Evolutionary conservation across 1,284 basidiomycete species (phyloP).

Genomic region (Cystobasidium slooffiae): DNA sequence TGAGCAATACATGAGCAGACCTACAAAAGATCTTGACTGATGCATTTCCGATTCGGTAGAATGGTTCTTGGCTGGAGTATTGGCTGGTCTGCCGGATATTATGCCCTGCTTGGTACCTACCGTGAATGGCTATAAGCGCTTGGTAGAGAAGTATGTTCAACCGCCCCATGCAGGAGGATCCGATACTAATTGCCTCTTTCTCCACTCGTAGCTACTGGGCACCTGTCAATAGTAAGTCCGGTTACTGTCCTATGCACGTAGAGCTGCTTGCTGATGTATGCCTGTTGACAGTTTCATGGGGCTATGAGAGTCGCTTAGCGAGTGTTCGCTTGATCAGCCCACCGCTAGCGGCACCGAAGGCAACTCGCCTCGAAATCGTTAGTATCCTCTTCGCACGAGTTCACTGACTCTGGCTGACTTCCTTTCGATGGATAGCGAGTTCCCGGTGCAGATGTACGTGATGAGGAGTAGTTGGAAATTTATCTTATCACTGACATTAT

Average conservation of each 20-base stretch:
- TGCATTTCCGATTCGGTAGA: not conserved
- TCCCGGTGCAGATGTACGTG: slow-evolving; percentile 87
- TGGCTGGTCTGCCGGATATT: slow-evolving; percentile 82
- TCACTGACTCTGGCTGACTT: not conserved
- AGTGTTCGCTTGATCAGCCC: slow-evolving; percentile 89
- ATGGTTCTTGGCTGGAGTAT: slow-evolving; percentile 81
- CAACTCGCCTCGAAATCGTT: slow-evolving; percentile 66
- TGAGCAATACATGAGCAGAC: slow-evolving; percentile 57
- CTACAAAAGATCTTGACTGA: not conserved
- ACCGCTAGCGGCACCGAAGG: slow-evolving; percentile 75
- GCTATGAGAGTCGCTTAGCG: slow-evolving; percentile 90
- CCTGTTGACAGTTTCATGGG: slow-evolving; percentile 71
- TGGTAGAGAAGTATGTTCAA: slow-evolving; percentile 63
- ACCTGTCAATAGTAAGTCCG: slow-evolving; percentile 46
- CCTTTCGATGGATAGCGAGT: slow-evolving; percentile 63
- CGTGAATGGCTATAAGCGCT: slow-evolving; percentile 76
- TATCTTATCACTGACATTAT: not conserved
- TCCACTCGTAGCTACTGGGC: slow-evolving; percentile 50
- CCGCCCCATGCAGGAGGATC: not conserved
- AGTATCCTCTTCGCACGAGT: slow-evolving; percentile 4
- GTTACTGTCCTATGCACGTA: not conserved
- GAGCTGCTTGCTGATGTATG: not conserved
- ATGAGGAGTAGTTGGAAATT: not conserved
- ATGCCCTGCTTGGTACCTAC: slow-evolving; percentile 55
- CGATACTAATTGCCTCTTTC: not conserved